These are phyloP conservation scores for Neoboletus subvelutipes DNA, from an alignment of 768 basidiomycete species.

Conservation along the genomic window DNA sequence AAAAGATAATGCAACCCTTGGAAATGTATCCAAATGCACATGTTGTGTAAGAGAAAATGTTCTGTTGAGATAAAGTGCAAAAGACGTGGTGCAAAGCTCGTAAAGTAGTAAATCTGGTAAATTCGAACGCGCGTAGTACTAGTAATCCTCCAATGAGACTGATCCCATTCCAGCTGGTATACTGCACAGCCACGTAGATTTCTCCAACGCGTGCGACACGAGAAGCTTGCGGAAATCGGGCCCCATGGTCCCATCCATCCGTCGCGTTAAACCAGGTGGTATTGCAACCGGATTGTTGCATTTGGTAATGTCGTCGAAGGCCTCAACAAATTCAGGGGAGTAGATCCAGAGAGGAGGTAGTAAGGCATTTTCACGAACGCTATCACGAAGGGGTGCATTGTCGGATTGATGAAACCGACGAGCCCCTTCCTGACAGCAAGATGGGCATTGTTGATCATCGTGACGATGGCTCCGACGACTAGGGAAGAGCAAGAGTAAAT, in stretches of 20 bases:
- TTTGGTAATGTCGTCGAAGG: constrained; percentile 42
- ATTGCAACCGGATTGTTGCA: constrained; percentile 46
- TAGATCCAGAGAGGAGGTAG: background rate
- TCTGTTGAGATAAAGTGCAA: too few species aligned
- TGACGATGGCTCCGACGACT: background rate
- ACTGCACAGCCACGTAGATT: too few species aligned
- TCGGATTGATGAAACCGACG: background rate
- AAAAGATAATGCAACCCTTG: background rate
- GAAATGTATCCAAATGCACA: background rate
- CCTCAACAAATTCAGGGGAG: background rate
- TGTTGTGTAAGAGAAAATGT: too few species aligned
- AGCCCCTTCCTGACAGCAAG: background rate
- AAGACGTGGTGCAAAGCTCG: too few species aligned
- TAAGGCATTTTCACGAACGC: background rate
- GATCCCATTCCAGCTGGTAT: too few species aligned
- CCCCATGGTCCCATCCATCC: constrained; percentile 45
- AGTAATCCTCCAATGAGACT: too few species aligned
- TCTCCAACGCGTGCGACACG: too few species aligned
- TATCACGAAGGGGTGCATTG: too few species aligned
- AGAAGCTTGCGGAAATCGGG: constrained; percentile 2
- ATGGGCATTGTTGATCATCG: background rate
- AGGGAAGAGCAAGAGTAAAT: background rate
- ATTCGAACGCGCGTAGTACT: too few species aligned
- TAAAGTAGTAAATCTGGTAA: too few species aligned
- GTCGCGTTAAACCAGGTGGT: constrained; percentile 35